Conservation (phyloP, 1,284 basidiomycete species). For the Papiliotrema laurentii region DNA sequence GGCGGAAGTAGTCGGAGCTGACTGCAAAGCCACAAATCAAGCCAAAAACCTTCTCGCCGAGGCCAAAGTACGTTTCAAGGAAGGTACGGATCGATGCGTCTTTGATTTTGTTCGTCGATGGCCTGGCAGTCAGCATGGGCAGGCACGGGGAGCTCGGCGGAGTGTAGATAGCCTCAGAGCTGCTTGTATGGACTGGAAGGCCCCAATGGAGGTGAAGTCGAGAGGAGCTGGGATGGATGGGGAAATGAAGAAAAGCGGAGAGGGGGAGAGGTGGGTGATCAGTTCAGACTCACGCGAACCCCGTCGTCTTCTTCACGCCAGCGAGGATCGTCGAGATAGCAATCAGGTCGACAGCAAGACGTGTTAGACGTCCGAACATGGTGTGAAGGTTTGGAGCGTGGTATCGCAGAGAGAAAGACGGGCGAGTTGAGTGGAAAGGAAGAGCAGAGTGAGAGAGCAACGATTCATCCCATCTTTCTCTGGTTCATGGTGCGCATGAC, state of each 20-base stretch:
- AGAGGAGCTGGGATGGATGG: not conserved
- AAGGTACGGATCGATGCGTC: constrained; percentile 69
- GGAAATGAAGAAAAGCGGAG: not conserved
- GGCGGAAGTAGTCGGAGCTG: constrained; percentile 66
- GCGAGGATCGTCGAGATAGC: constrained; percentile 88
- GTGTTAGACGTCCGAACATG: constrained; percentile 75
- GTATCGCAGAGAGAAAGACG: no score
- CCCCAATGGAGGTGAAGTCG: no score
- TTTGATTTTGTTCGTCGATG: constrained; percentile 61
- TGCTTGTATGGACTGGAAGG: no score
- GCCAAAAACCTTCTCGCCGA: constrained; percentile 87
- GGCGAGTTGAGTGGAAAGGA: no score
- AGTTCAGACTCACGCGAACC: constrained; percentile 66
- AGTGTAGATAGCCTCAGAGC: no score
- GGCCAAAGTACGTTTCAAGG: constrained; percentile 73
- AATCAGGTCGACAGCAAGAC: constrained; percentile 79
- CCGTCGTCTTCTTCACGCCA: constrained; percentile 83
- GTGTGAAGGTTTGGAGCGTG: no score
- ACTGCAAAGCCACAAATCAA: constrained; percentile 73
- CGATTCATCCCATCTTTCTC: no score
- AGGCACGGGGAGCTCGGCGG: constrained; percentile 4
- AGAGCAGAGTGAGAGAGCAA: no score
- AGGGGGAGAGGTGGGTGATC: not conserved
- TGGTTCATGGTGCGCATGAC: no score
- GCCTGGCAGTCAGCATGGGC: constrained; percentile 11